A percentile compares a stretch with the other conserved stretches of the same genome.
Conservation (phyloP, 2,329 filamentous ascomycete genomes). For the Fusarium verticillioides region DNA sequence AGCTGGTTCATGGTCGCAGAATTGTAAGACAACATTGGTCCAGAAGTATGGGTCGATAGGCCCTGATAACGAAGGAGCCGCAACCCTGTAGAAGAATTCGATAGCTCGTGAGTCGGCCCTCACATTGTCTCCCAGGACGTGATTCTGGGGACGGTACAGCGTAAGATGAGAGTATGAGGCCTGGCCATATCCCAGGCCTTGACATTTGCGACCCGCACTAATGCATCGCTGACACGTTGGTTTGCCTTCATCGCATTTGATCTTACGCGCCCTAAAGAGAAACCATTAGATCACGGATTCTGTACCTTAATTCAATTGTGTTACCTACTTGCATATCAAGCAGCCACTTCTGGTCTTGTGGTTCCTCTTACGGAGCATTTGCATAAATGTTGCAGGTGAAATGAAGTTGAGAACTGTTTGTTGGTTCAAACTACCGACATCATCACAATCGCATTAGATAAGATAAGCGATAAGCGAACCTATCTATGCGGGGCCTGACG, state of each 20-base stretch:
- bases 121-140: not conserved
- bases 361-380: constrained; percentile 19
- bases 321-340: constrained; percentile 4
- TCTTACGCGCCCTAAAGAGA: not conserved
- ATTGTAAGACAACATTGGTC: constrained; percentile 33
- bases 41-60: constrained; percentile 34
- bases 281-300: not conserved
- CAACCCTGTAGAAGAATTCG: constrained; percentile 29
- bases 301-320: rapidly evolving
- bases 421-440: not conserved
- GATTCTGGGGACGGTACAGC: not conserved
- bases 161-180: not conserved
- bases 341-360: constrained; percentile 17
- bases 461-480: not conserved
- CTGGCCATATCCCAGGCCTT: not conserved
- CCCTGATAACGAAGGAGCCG: constrained; percentile 24
- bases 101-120: not conserved
- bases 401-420: not conserved
- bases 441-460: not conserved
- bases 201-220: not conserved
- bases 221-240: constrained; percentile 10
- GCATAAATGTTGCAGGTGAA: not conserved
- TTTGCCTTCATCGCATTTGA: constrained; percentile 14
- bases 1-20: constrained; percentile 23
- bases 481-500: not conserved